Evolutionary conservation across 345 rosid species (phyloP), one percentile per base, ranked within the genome.

Genomic region (Syzygium jambos): DNA sequence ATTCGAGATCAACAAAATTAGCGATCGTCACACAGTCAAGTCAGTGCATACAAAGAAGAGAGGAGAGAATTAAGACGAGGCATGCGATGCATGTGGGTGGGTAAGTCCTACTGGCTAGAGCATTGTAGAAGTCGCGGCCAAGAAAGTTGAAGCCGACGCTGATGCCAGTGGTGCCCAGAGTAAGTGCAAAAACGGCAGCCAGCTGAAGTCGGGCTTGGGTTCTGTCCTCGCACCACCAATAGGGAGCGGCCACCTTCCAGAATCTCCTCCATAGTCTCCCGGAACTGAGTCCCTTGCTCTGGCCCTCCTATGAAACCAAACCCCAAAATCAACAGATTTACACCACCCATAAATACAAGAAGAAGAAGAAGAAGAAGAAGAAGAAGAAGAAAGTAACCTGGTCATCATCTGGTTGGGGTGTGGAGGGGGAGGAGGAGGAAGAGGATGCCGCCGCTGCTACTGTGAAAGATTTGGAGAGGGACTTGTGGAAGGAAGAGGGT

Each of bases 71-170:
- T 49, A n/a, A 25, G 63, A 17, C 16, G 51, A 77, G 85, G 84
- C n/a, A 61, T 16, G 88, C 54, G 78, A 68, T 68, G 80, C 41
- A 17, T 30, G 78, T 1, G 68, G 68, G 68, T 59, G 56, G 55
- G 57, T 43, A 43, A 43, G 46, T 43, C 93, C 80, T 88, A 96
- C 99, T 95, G 85, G 98, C 94, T 52, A 97, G 97, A 51, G 99
- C 98, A 82, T 97, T 97, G 93, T 92, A 97, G 94, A 97, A 97
- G 90, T 97, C 99, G 73, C 98, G 99, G 88, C 99, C 99, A 54
- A 97, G 99, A 92, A 96, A 97, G 91, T 86, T 97, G 92, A 97
- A 97, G 88, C 98, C 98, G 51, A 97, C 98, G 91, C 98, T 96
- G 89, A 96, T 94, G 86, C 98, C 99, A 16, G 98, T 96, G 85